Percentiles rank a stretch among this genome's conserved stretches.
These are phyloP conservation scores for Apophysomyces ossiformis DNA, from an alignment of 371 early-diverging fungal species.

Conservation along the genomic window DNA sequence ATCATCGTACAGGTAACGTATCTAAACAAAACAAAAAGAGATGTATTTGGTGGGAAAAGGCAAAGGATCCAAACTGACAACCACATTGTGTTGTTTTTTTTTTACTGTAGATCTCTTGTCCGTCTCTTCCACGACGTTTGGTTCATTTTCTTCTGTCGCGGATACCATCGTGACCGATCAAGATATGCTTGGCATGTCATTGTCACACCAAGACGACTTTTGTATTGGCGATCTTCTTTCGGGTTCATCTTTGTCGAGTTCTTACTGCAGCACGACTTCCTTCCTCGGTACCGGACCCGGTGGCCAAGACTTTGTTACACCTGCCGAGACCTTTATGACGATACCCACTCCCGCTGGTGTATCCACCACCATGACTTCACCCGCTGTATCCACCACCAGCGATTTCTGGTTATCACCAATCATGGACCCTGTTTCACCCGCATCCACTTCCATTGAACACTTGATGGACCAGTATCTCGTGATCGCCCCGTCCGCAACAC, in stretches of 20 bases:
- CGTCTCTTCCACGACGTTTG: background rate
- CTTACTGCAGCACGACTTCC: slow-evolving; percentile 2
- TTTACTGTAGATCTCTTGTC: slow-evolving; percentile 1
- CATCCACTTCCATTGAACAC: slow-evolving; percentile 7
- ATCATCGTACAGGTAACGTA: slow-evolving; percentile 2
- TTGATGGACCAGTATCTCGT: slow-evolving; percentile 14
- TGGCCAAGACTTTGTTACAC: slow-evolving; percentile 12
- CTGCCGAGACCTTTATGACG: background rate
- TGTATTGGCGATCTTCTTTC: background rate
- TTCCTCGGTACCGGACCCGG: background rate
- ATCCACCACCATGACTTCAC: background rate
- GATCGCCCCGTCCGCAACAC: slow-evolving; percentile 44
- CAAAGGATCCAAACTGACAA: no score
- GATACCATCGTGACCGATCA: slow-evolving; percentile 1
- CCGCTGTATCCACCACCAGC: slow-evolving; percentile 1
- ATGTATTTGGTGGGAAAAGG: no score
- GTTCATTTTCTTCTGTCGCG: background rate
- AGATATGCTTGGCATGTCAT: slow-evolving; percentile 5
- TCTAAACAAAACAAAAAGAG: background rate
- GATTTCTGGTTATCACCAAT: slow-evolving; percentile 10
- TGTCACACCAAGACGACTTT: slow-evolving; percentile 1
- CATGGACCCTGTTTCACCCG: background rate
- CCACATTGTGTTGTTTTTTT: background rate
- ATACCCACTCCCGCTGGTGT: background rate
- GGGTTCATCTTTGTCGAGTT: background rate